A percentile compares a stretch with the other conserved stretches of the same genome.
Conservation (phyloP, 2,329 filamentous ascomycete species). For the Xylariales sp. region DNA sequence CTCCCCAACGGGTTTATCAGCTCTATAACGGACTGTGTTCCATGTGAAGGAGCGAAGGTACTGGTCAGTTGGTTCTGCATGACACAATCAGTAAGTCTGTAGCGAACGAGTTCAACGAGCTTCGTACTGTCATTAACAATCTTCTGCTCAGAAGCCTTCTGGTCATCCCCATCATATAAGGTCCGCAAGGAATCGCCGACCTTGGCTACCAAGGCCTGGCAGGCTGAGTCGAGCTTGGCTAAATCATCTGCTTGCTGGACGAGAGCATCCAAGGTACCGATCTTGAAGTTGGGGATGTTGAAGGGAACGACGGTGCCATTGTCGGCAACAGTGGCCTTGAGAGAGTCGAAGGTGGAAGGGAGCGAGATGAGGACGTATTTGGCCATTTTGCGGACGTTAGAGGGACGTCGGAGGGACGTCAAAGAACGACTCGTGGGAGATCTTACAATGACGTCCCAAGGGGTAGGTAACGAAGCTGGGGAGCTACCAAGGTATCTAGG, state of each 20-base stretch:
- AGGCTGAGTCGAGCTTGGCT: slow-evolving; percentile 83
- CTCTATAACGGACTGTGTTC: slow-evolving; percentile 98
- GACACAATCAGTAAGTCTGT: slow-evolving; percentile 44
- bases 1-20: slow-evolving; percentile 89
- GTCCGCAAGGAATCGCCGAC: slow-evolving; percentile 86
- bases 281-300: slow-evolving; percentile 93
- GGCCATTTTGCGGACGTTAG: slow-evolving; percentile 46
- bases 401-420: slow-evolving; percentile 29
- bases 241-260: slow-evolving; percentile 97
- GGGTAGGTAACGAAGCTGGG: slow-evolving; percentile 12
- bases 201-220: slow-evolving; percentile 86
- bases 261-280: slow-evolving; percentile 92
- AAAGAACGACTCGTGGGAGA: slow-evolving; percentile 25
- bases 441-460: slow-evolving; percentile 37
- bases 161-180: slow-evolving; percentile 86
- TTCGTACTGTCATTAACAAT: slow-evolving; percentile 90
- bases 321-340: slow-evolving; percentile 80
- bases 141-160: slow-evolving; percentile 86
- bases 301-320: slow-evolving; percentile 82
- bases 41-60: slow-evolving; percentile 90
- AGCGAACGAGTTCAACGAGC: slow-evolving; percentile 14
- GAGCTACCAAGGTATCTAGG: slow-evolving; percentile 17
- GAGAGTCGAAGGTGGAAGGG: slow-evolving; percentile 81
- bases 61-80: slow-evolving; percentile 89
- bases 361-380: slow-evolving; percentile 92